Conservation (phyloP, 2,329 filamentous ascomycete species). For the Beauveria varroae region DNA sequence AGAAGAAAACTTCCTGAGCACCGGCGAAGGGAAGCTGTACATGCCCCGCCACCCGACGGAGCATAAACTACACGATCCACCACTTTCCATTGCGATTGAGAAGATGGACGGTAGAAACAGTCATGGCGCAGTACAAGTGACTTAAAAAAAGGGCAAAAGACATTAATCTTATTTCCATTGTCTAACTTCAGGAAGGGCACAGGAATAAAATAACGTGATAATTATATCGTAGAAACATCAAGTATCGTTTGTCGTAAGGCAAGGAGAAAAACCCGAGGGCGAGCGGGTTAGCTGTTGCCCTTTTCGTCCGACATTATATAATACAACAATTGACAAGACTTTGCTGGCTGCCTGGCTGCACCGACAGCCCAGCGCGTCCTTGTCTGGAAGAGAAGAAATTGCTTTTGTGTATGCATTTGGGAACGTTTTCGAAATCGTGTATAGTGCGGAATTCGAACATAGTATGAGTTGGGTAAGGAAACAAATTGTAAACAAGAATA, state of each 20-base stretch:
- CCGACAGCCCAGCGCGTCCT: background rate
- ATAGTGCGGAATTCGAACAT: background rate
- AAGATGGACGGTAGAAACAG: background rate
- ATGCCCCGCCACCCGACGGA: background rate
- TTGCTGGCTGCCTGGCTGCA: background rate
- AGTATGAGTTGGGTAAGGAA: background rate
- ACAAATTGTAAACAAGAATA: slow-evolving; percentile 12
- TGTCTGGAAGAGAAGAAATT: background rate
- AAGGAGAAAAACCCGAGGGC: background rate
- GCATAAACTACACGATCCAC: background rate
- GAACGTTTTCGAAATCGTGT: background rate
- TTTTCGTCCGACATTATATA: slow-evolving; percentile 1
- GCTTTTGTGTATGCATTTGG: background rate
- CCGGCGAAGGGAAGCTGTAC: background rate
- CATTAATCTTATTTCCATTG: slow-evolving; percentile 4
- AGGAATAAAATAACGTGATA: background rate
- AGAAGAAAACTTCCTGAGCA: slow-evolving; percentile 7
- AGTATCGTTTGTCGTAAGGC: background rate
- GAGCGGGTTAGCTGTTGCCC: background rate
- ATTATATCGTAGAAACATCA: slow-evolving; percentile 3
- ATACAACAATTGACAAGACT: background rate
- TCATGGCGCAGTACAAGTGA: background rate
- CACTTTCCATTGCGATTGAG: background rate
- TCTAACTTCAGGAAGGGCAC: background rate
- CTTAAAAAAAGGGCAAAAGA: background rate